Base-by-base conservation (phyloP, 257 asterid species). In the Misopates orontium region DNA sequence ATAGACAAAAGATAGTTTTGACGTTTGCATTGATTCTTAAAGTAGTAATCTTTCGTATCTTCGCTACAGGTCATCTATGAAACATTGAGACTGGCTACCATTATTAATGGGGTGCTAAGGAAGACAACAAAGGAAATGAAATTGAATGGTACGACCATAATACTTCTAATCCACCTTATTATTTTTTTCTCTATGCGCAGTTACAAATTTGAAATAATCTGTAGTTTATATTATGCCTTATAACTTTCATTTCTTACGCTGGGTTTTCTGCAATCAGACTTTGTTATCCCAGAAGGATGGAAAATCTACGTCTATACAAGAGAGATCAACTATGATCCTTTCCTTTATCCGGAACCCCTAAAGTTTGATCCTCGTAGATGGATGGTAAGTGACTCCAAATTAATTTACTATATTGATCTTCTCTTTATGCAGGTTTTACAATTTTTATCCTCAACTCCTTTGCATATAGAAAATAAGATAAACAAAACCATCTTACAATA, bases 361-460 rank as follows among this genome's bases (percentile, higher is more conserved):
- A 71, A 66, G 63, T 91, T 91, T n/a, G 82, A 87, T 71, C 98
- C 98, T 13, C 81, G 92, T 94, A 89, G 96, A 85, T 91, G 98
- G 98, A 66, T 85, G 86, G 88, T 82, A 47, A 73, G 86, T 75
- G 64, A 64, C 47, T 57, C 48, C 9, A 31, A 36, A 41, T 19
- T 9, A 60, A 48, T n/a, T n/a, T 18, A n/a, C n/a, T n/a, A n/a
- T n/a, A n/a, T n/a, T n/a, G n/a, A n/a, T n/a, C n/a, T n/a, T n/a
- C n/a, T n/a, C n/a, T n/a, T n/a, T n/a, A n/a, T n/a, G n/a, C n/a
- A n/a, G n/a, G n/a, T n/a, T n/a, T n/a, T n/a, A n/a, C n/a, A n/a
- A n/a, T n/a, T n/a, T n/a, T n/a, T n/a, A n/a, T n/a, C n/a, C n/a
- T n/a, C n/a, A n/a, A n/a, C n/a, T n/a, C n/a, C n/a, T n/a, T n/a